Conservation (phyloP, 2,329 filamentous ascomycete species). For the Cordyceps javanica region DNA sequence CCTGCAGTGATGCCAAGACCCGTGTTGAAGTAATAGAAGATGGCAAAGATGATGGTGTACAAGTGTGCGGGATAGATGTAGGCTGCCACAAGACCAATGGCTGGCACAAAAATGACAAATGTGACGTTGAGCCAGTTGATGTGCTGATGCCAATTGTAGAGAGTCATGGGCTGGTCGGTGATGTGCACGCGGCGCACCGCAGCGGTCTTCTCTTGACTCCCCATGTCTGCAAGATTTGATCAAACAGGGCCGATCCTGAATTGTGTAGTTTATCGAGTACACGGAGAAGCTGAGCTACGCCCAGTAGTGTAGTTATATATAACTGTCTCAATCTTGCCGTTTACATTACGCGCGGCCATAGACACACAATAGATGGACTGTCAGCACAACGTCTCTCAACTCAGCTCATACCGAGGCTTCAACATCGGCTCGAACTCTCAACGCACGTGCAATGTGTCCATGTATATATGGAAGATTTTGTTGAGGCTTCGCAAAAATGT, state of each 20-base stretch:
- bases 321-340: neutral
- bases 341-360: neutral
- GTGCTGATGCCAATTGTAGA: slow-evolving; percentile 82
- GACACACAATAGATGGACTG: neutral
- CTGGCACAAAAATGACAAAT: slow-evolving; percentile 71
- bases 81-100: slow-evolving; percentile 65
- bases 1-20: slow-evolving; percentile 65
- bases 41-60: slow-evolving; percentile 63
- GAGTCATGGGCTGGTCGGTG: slow-evolving; percentile 72
- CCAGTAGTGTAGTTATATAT: neutral
- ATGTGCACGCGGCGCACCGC: slow-evolving; percentile 52
- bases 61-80: slow-evolving; percentile 61
- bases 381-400: neutral
- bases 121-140: slow-evolving; percentile 88
- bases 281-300: neutral
- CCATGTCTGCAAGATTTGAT: neutral
- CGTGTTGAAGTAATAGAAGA: slow-evolving; percentile 71
- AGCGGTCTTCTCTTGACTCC: neutral
- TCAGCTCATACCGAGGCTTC: neutral
- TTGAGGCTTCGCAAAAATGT: neutral
- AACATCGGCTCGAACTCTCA: neutral
- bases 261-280: neutral
- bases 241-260: neutral
- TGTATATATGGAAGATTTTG: neutral
- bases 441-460: neutral